Evolutionary conservation across 495 filamentous ascomycete genomes (phyloP), one percentile per base, ranked within the genome.

Genomic region (Xylaria bambusicola): DNA sequence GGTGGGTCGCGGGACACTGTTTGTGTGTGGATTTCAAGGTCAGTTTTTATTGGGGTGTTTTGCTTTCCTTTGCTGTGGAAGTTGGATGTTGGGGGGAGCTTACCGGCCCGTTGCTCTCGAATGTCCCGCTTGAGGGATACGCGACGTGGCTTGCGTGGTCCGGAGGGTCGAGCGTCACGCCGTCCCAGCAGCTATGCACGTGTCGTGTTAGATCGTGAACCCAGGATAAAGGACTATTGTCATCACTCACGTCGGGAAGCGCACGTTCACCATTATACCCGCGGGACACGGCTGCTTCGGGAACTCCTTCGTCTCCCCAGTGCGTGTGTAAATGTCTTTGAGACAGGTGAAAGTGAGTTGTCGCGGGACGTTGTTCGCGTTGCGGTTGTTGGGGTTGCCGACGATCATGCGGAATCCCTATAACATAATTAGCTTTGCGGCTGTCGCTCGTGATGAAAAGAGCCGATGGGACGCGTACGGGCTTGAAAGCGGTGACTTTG

Each of bases 341-440:
- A 72, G 62, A 46, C 70, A 72, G 6, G 70, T 70, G 55, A 66
- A 70, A 10, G 67, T 72, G 31, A 72, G 65, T 27, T 72, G 67
- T 20, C 67, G 70, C 56, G 52, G 68, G 38, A 64, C 67, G 49
- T 63, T 23, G 0, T 46, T 59, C 44, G 66, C 52, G 0, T 61
- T 64, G 29, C 72, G 66, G 59, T 70, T 67, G 2, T 20, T 56
- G 20, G 74, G 71, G 60, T 76, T 62, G 24, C 73, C 74, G 44
- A 72, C 70, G 26, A 75, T 66, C 73, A 75, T 76, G 13, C 73
- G 70, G 70, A 76, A 76, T 35, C 77, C 77, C 73, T 73, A 41
- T 27, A 1, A 9, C 17, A 10, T 3, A 15, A 6, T 13, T 52
- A 23, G 41, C 48, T 49, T n/a, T 4, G 17, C n/a, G 12, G 33